Evolutionary conservation across 345 rosid species (phyloP).

Genomic region (Citrus inodora): DNA sequence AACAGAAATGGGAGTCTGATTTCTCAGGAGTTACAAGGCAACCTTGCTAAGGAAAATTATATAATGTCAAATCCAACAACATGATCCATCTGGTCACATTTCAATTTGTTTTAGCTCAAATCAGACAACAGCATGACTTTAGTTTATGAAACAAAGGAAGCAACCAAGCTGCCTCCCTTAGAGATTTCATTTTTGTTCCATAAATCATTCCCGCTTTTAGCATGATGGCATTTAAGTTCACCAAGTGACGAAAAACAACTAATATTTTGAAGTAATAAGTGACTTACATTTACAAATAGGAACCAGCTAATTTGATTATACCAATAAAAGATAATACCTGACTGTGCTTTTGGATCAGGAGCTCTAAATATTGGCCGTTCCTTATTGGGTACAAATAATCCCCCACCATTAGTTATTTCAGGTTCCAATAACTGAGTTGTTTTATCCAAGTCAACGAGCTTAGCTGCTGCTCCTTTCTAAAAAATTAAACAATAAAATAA

Average conservation of each 20-base stretch:
- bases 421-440: conserved; percentile 31
- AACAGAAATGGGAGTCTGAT: not conserved
- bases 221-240: not conserved
- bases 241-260: not conserved
- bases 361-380: conserved; percentile 53
- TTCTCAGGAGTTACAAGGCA: not conserved
- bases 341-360: conserved; percentile 43
- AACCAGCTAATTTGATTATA: not conserved
- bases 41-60: not conserved
- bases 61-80: not conserved
- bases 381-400: conserved; percentile 35
- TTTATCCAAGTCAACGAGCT: conserved; percentile 30
- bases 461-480: conserved; percentile 6
- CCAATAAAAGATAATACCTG: conserved; percentile 31
- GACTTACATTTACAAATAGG: not conserved
- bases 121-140: not conserved
- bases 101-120: not conserved
- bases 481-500: not conserved
- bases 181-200: not conserved
- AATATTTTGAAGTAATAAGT: not conserved
- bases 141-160: not conserved
- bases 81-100: not conserved
- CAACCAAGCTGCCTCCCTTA: not conserved
- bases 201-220: not conserved
- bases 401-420: conserved; percentile 31